Evolutionary conservation across 352 stramenopile genomes (phyloP), one percentile per base, ranked within the genome.

Genomic region (Pythium myriotylum): DNA sequence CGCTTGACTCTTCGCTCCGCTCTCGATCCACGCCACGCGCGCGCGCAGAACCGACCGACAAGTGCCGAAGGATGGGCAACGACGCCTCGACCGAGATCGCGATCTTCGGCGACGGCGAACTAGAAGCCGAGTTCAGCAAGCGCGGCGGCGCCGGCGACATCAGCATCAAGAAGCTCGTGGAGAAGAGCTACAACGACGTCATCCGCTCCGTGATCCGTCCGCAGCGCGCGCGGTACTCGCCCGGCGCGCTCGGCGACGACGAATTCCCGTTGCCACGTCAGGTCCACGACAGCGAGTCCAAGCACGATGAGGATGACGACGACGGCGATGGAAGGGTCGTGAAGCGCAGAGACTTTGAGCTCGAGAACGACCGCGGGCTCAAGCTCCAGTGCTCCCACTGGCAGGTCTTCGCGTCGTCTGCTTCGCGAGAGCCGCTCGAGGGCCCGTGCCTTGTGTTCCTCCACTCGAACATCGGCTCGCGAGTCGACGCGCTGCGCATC

Each of bases 381-480:
- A 68, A 76, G 39, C 67, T 94, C 17, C 40, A 66, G 48, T 91
- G 84, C 73, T 90, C 85, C 41, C 81, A 92, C 60, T 94, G 85
- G 85, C 84, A 84, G 51, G 64, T 94, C 37, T 85, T 79, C 40
- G 67, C 60, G 6, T 42, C 32, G 14, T 53, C 69, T 9, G 46
- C 41, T 16, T 57, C 35, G 70, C 60, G 41, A 54, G 26, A 42
- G 3, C 59, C 73, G 8, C 29, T 65, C 19, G 55, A 59, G 5
- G 66, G 65, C 6, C 81, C 84, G 6, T 95, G 86, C 48, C 54
- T 95, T 9, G 54, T 95, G 40, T 95, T 93, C 46, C 54, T 95
- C 52, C 86, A 93, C 59, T 92, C 81, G n/a, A 95, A 95, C 60
- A 64, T 95, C 3, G 86, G 86, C 52, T 91, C 81, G 20, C 77